A percentile compares a stretch with the other conserved stretches of the same genome.
phyloP scores from a whole-genome alignment of 495 filamentous ascomycete genomes.

The Lophiostoma macrostomum region DNA sequence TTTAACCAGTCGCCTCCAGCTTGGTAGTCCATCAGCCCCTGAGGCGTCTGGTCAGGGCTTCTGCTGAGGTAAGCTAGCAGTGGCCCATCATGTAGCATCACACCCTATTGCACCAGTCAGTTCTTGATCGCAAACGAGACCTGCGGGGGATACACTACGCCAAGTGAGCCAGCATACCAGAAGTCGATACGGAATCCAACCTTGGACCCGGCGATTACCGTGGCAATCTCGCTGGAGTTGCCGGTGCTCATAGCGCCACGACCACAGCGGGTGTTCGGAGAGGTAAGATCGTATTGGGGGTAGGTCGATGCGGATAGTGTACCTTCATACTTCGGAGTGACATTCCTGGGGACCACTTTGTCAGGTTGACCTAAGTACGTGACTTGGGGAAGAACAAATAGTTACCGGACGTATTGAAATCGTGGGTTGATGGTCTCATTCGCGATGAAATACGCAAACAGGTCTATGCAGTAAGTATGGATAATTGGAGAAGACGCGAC shows the following conservation, averaged over 20 bases:
- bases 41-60: slow-evolving; percentile 6
- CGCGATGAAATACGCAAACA: slow-evolving; percentile 5
- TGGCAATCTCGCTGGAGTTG: slow-evolving; percentile 2
- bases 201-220: slow-evolving; percentile 5
- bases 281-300: slow-evolving; percentile 13
- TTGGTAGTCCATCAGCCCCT: slow-evolving; percentile 10
- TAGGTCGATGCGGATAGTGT: not conserved
- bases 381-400: not conserved
- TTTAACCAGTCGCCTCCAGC: slow-evolving; percentile 22
- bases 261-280: slow-evolving; percentile 11
- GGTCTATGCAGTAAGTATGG: slow-evolving; percentile 1
- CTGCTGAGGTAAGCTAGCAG: slow-evolving; percentile 8
- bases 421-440: slow-evolving; percentile 10
- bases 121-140: too few relatives aligned
- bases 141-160: too few relatives aligned
- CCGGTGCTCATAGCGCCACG: slow-evolving; percentile 4
- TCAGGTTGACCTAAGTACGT: not conserved
- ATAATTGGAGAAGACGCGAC: not conserved
- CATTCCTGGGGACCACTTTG: not conserved
- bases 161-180: not conserved
- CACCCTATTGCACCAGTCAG: not conserved
- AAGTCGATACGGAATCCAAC: slow-evolving; percentile 13
- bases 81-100: slow-evolving; percentile 17
- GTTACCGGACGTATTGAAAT: slow-evolving; percentile 24
- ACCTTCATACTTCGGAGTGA: not conserved